Evolutionary conservation across 768 basidiomycete genomes (phyloP), one percentile per base, ranked within the genome.

Genomic region (Collybia sordida): DNA sequence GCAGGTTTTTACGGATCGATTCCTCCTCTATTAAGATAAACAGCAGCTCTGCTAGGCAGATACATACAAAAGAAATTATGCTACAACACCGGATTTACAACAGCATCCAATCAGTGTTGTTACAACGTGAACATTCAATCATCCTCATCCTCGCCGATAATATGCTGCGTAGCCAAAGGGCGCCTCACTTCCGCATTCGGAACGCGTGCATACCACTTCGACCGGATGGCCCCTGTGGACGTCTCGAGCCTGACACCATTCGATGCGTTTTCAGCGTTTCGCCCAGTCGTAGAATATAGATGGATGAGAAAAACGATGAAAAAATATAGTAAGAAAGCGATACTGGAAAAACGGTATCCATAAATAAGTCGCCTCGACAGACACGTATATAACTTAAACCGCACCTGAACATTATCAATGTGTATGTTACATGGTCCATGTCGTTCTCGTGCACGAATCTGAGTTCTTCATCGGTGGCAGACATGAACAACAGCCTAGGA

Each of bases 401-500:
- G 23, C 34, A 87, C 89, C 87, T 87, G 71, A 85, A 86, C 77
- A 93, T 86, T 62, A 90, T 86, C 15, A 94, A 75, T 31, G 88
- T 75, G 59, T 95, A 96, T 0, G 93, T 93, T 50, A 94, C 93
- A 59, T 93, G 91, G 64, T 96, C 94, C 83, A 96, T 91, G 37
- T 80, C 86, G 17, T 71, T 72, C 11, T 80, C 80, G 54, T 90
- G 76, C 3, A 87, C 80, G 52, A 77, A 88, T 21, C 77, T 59
- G 23, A 96, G 71, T 64, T 96, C 91, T 69, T 98, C 94, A 63
- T 98, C 93, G 0, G 95, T 97, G 0, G 87, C 95, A 12, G 88
- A 89, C 83, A 96, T 92, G 74, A 98, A 97, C 15, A 93, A 68
- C 2, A 93, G 66, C 5, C 90, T 88, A 49, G 1, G 25, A n/a